Percentiles rank a stretch among this genome's conserved stretches.
Conservation (phyloP, 78 protist species). For the Capsaspora owczarzaki region DNA sequence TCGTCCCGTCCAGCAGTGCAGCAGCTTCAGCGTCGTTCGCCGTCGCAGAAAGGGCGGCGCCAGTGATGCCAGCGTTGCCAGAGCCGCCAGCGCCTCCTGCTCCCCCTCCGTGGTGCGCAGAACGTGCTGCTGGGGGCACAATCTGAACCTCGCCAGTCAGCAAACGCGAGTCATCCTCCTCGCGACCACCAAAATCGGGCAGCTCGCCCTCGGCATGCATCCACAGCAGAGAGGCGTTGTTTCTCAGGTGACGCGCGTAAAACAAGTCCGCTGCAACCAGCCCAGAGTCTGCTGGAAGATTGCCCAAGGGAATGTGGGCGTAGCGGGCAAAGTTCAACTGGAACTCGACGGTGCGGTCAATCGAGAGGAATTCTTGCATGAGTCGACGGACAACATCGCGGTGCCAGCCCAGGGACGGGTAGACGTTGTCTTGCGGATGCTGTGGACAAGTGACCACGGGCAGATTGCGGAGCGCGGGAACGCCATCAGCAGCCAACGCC, state of each 20-base stretch:
- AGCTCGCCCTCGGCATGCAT: constrained; percentile 28
- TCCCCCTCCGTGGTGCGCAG: too few relatives aligned
- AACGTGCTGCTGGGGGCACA: too few relatives aligned
- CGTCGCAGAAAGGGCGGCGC: too few relatives aligned
- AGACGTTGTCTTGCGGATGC: not conserved
- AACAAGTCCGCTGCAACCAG: constrained; percentile 35
- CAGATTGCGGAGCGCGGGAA: not conserved
- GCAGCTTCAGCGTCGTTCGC: too few relatives aligned
- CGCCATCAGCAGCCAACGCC: not conserved
- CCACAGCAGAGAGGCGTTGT: constrained; percentile 57
- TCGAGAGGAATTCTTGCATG: not conserved
- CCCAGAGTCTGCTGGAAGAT: constrained; percentile 45
- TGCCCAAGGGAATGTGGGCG: constrained; percentile 71
- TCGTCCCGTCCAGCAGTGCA: too few relatives aligned
- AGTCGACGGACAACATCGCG: not conserved
- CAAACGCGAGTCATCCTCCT: constrained; percentile 9
- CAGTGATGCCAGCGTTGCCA: not conserved
- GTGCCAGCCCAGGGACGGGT: constrained; percentile 29
- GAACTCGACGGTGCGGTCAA: constrained; percentile 8
- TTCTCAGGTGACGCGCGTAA: constrained; percentile 35
- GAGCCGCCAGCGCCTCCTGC: not conserved
- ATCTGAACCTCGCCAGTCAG: not conserved
- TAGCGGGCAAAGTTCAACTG: constrained; percentile 52
- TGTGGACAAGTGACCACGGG: not conserved
- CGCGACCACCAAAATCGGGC: constrained; percentile 81